Conservation (phyloP, 140 eudicot species). For the Bidens hawaiensis region DNA sequence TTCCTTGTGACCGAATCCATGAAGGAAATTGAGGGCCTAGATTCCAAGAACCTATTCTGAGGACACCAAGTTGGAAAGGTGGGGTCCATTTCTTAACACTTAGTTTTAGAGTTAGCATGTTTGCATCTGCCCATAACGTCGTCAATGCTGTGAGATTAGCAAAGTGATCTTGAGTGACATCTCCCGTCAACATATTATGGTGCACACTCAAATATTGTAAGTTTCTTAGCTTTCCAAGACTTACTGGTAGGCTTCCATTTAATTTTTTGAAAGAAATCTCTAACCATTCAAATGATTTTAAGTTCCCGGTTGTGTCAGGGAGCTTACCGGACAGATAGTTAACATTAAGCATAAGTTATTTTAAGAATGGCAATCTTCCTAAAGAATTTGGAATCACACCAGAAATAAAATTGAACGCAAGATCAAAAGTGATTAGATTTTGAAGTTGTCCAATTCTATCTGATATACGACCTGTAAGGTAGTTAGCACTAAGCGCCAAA, state of each 20-base stretch:
- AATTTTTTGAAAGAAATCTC: conserved; percentile 36
- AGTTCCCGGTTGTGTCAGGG: conserved; percentile 24
- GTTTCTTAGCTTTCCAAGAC: conserved; percentile 20
- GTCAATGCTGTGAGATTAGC: conserved; percentile 22
- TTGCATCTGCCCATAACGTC: conserved; percentile 17
- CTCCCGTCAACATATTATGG: conserved; percentile 19
- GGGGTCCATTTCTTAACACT: conserved; percentile 27
- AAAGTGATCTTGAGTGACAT: conserved; percentile 35
- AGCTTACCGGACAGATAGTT: conserved; percentile 25
- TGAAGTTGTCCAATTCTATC: conserved; percentile 19
- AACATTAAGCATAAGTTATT: conserved; percentile 31
- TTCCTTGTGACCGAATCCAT: conserved; percentile 39
- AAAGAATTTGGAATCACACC: conserved; percentile 26
- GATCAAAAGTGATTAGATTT: conserved; percentile 14
- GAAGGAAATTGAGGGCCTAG: conserved; percentile 31
- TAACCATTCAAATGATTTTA: conserved; percentile 19
- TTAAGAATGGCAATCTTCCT: conserved; percentile 22
- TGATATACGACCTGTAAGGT: conserved; percentile 21
- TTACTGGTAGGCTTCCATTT: conserved; percentile 26
- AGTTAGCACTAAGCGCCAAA: conserved; percentile 17
- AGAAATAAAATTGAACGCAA: conserved; percentile 13
- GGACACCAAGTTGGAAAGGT: conserved; percentile 23
- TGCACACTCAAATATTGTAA: conserved; percentile 8
- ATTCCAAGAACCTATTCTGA: conserved; percentile 28
- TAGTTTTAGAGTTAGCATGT: conserved; percentile 23